Conservation (phyloP, 2,329 filamentous ascomycete species). For the Apiospora arundinis region DNA sequence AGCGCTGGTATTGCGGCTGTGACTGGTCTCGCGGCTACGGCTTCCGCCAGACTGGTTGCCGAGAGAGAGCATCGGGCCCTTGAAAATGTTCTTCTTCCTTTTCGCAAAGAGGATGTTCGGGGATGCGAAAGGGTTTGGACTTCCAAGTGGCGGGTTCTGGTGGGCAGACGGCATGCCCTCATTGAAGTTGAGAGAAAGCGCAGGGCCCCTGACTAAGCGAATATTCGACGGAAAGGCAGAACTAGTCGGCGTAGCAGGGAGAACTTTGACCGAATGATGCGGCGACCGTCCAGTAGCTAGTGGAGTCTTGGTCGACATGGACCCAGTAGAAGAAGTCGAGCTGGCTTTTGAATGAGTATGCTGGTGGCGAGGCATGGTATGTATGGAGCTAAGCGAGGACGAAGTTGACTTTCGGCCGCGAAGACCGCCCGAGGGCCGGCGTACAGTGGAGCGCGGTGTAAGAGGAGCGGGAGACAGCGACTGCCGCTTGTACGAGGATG, state of each 20-base stretch:
- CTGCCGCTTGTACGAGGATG: conserved; percentile 69
- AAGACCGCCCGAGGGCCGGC: conserved; percentile 81
- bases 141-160: conserved; percentile 48
- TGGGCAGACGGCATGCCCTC: conserved; percentile 58
- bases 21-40: conserved; percentile 41
- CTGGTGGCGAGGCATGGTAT: conserved; percentile 83
- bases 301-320: conserved; percentile 72
- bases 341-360: conserved; percentile 94
- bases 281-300: conserved; percentile 73
- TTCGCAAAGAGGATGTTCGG: conserved; percentile 75
- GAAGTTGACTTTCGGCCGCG: conserved; percentile 95
- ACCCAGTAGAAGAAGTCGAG: conserved; percentile 84
- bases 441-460: conserved; percentile 85
- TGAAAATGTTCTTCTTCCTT: conserved; percentile 81
- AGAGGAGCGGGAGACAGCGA: conserved; percentile 87
- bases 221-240: conserved; percentile 83
- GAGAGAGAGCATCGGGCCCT: conserved; percentile 74
- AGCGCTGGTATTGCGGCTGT: conserved; percentile 66
- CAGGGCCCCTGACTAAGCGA: conserved; percentile 73
- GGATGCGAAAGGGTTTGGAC: conserved; percentile 64
- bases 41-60: conserved; percentile 45
- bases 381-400: conserved; percentile 90
- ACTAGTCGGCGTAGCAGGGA: conserved; percentile 84
- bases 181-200: conserved; percentile 61
- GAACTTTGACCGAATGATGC: conserved; percentile 91